Percentiles rank a stretch among this genome's conserved stretches.
Conservation (phyloP, 805 yeast genomes). For the Candida vaughaniae region DNA sequence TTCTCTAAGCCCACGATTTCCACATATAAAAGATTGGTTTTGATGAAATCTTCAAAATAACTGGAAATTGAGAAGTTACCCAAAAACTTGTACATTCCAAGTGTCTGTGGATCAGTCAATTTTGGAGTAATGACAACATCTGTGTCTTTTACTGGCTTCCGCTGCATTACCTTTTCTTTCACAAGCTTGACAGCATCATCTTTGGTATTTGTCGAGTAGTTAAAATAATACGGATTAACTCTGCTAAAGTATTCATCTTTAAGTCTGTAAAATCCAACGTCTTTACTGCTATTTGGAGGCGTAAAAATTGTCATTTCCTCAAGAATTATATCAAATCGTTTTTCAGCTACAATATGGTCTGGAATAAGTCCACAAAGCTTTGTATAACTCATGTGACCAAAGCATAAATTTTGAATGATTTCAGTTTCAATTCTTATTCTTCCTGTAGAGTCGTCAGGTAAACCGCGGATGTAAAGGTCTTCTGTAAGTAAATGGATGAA, state of each 20-base stretch:
- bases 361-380: slow-evolving; percentile 69
- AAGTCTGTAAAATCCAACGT: slow-evolving; percentile 35
- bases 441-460: slow-evolving; percentile 46
- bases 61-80: slow-evolving; percentile 53
- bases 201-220: slow-evolving; percentile 71
- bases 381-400: slow-evolving; percentile 69
- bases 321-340: slow-evolving; percentile 60
- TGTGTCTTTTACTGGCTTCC: slow-evolving; percentile 38
- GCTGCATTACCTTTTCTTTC: slow-evolving; percentile 47
- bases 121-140: slow-evolving; percentile 57
- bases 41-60: slow-evolving; percentile 54
- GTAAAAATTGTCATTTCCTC: slow-evolving; percentile 32
- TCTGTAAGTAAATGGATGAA: slow-evolving; percentile 70
- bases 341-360: slow-evolving; percentile 71
- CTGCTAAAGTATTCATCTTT: slow-evolving; percentile 34
- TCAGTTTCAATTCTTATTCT: slow-evolving; percentile 60
- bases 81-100: slow-evolving; percentile 42
- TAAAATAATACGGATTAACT: slow-evolving; percentile 70
- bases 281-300: slow-evolving; percentile 34
- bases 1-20: slow-evolving; percentile 35
- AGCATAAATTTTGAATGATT: slow-evolving; percentile 80
- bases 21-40: slow-evolving; percentile 46
- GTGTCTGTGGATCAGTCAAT: slow-evolving; percentile 26
- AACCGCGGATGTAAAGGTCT: slow-evolving; percentile 54
- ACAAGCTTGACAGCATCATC: slow-evolving; percentile 77